These are phyloP conservation scores for Beta macrorhiza DNA, from an alignment of 179 eudicot species.

Conservation along the genomic window DNA sequence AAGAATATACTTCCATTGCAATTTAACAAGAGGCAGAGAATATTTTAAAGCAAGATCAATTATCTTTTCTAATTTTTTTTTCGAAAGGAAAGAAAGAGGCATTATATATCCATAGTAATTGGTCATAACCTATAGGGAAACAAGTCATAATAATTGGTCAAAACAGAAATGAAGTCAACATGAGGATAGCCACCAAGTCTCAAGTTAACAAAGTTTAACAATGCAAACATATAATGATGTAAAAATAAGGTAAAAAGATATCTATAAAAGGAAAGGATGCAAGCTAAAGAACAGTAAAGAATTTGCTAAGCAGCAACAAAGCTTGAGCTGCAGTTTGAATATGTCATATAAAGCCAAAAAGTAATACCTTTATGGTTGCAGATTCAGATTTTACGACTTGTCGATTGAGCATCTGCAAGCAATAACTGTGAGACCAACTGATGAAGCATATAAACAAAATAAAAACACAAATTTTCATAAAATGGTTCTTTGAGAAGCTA, in stretches of 20 bases:
- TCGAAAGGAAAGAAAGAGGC: too few species aligned
- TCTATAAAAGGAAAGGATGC: background rate
- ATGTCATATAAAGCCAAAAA: background rate
- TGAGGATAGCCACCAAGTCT: background rate
- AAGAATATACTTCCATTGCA: background rate
- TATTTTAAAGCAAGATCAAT: too few species aligned
- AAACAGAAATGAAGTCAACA: background rate
- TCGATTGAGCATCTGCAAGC: conserved; percentile 81
- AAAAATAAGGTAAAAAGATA: background rate
- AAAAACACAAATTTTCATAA: background rate
- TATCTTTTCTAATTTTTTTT: too few species aligned
- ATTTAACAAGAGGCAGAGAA: background rate
- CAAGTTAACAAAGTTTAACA: background rate
- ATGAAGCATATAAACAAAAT: background rate
- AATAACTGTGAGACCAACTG: conserved; percentile 18
- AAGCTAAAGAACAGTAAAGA: background rate
- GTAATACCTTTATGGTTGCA: conserved; percentile 82
- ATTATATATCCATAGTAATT: background rate
- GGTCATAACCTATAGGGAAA: background rate
- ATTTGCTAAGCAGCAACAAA: background rate
- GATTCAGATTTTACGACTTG: conserved; percentile 93
- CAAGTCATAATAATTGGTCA: too few species aligned
- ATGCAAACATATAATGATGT: background rate
- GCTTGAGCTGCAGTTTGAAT: background rate
- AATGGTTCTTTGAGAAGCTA: background rate